Percentiles rank a stretch among this genome's conserved stretches.
phyloP scores from a whole-genome alignment of 306 rosid genomes.

The Canavalia gladiata region DNA sequence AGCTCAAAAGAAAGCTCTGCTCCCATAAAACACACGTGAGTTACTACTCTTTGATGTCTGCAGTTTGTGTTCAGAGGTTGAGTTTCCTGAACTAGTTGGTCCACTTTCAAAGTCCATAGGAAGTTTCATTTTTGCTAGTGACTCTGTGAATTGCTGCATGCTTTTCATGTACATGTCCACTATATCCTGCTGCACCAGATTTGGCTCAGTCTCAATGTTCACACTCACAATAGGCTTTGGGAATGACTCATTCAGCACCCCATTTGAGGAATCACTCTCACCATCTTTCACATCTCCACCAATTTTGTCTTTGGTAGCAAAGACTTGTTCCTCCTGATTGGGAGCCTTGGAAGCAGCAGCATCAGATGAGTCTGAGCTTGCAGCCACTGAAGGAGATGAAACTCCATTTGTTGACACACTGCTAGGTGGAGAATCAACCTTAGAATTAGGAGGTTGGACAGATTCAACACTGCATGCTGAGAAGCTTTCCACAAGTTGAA shows the following conservation, averaged over 20 bases:
- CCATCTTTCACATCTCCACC: slow-evolving; percentile 59
- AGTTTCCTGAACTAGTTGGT: slow-evolving; percentile 75
- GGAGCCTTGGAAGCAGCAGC: slow-evolving; percentile 54
- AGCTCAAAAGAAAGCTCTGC: slow-evolving; percentile 93
- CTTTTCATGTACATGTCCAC: slow-evolving; percentile 99
- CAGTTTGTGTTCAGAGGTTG: slow-evolving; percentile 79
- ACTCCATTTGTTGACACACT: slow-evolving; percentile 67
- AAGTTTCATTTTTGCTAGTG: slow-evolving; percentile 95
- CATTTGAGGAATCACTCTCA: slow-evolving; percentile 65
- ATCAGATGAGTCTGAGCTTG: slow-evolving; percentile 64
- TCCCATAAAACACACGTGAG: slow-evolving; percentile 92
- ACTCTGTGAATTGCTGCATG: slow-evolving; percentile 97
- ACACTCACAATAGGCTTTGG: slow-evolving; percentile 66
- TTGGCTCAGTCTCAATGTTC: slow-evolving; percentile 73
- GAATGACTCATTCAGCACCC: slow-evolving; percentile 54
- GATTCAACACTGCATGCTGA: slow-evolving; percentile 63
- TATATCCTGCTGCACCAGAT: slow-evolving; percentile 91
- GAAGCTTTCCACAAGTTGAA: slow-evolving; percentile 63
- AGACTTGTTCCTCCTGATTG: slow-evolving; percentile 56
- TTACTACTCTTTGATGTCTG: slow-evolving; percentile 62
- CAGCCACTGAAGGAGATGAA: slow-evolving; percentile 62
- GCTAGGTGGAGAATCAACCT: slow-evolving; percentile 75
- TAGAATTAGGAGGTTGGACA: slow-evolving; percentile 57
- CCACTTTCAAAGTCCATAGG: slow-evolving; percentile 85
- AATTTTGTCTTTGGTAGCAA: slow-evolving; percentile 52